Evolutionary conservation across 441 rosid genomes (phyloP).

Genomic region (Pelargonium citronellum): DNA sequence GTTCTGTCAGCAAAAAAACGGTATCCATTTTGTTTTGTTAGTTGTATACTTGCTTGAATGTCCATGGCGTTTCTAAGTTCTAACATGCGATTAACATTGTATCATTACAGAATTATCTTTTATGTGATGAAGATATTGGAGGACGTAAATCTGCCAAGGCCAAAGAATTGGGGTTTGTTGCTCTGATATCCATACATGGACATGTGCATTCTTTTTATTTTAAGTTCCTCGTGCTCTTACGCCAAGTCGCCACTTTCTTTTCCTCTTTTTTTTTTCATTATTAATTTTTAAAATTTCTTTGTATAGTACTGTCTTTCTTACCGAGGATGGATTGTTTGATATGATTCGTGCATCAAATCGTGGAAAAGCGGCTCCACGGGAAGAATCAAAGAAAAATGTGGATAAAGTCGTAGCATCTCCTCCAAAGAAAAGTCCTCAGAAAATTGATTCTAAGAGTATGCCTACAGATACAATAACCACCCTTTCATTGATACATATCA

Average conservation of each 20-base stretch:
- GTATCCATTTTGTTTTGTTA: slow-evolving; percentile 27
- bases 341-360: slow-evolving; percentile 59
- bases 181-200: slow-evolving; percentile 13
- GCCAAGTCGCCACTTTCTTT: slow-evolving; percentile 13
- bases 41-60: slow-evolving; percentile 18
- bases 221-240: slow-evolving; percentile 19
- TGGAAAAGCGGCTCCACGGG: slow-evolving; percentile 35
- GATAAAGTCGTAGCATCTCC: slow-evolving; percentile 35
- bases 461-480: slow-evolving; percentile 13
- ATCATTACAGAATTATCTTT: slow-evolving; percentile 70
- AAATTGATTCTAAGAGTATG: slow-evolving; percentile 52
- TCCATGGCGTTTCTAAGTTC: slow-evolving; percentile 13
- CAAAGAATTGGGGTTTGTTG: slow-evolving; percentile 80
- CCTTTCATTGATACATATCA: slow-evolving; percentile 9
- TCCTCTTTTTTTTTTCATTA: slow-evolving; percentile 18
- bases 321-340: slow-evolving; percentile 89
- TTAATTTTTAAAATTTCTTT: background rate
- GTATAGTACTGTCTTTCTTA: slow-evolving; percentile 66
- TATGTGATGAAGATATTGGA: slow-evolving; percentile 91
- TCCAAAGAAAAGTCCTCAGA: slow-evolving; percentile 54
- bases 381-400: slow-evolving; percentile 34
- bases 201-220: slow-evolving; percentile 14
- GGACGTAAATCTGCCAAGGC: slow-evolving; percentile 85
- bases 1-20: slow-evolving; percentile 97
- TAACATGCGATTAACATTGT: slow-evolving; percentile 29